Percentiles rank a stretch among this genome's conserved stretches.
Conservation (phyloP, 2,329 filamentous ascomycete genomes). For the Xylariaceae sp. region DNA sequence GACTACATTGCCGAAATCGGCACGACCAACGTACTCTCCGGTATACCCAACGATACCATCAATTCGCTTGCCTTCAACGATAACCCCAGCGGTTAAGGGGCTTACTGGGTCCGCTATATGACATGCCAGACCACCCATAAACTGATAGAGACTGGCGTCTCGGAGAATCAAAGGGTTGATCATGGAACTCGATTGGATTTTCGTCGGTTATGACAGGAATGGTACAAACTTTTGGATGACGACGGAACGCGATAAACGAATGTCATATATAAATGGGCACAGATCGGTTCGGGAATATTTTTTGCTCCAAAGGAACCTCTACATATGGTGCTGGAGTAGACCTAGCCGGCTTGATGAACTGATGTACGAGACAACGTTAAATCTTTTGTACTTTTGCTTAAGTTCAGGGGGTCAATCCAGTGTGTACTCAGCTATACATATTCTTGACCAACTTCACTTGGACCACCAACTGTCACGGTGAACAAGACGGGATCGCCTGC, state of each 20-base stretch:
- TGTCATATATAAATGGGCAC: no score
- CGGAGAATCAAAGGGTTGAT: background rate
- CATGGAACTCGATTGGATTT: background rate
- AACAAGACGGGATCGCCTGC: conserved; percentile 45
- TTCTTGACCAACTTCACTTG: background rate
- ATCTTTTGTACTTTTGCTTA: background rate
- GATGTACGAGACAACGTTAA: background rate
- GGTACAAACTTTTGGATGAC: no score
- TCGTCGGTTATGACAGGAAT: background rate
- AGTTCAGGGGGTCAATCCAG: background rate
- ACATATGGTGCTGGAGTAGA: background rate
- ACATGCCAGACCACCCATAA: background rate
- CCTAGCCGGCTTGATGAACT: background rate
- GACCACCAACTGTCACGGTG: conserved; percentile 47
- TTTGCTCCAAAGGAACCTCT: no score
- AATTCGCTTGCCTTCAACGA: conserved; percentile 35
- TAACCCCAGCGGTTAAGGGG: conserved; percentile 14
- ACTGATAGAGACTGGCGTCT: background rate
- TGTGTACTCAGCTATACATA: background rate
- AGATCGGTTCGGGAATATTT: no score
- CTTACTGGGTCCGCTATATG: background rate
- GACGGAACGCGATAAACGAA: no score
- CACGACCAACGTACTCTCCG: conserved; percentile 35
- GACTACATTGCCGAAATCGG: conserved; percentile 37
- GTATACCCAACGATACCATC: conserved; percentile 32